Conservation (phyloP, 768 basidiomycete species). For the Phaeotremella fagi region DNA sequence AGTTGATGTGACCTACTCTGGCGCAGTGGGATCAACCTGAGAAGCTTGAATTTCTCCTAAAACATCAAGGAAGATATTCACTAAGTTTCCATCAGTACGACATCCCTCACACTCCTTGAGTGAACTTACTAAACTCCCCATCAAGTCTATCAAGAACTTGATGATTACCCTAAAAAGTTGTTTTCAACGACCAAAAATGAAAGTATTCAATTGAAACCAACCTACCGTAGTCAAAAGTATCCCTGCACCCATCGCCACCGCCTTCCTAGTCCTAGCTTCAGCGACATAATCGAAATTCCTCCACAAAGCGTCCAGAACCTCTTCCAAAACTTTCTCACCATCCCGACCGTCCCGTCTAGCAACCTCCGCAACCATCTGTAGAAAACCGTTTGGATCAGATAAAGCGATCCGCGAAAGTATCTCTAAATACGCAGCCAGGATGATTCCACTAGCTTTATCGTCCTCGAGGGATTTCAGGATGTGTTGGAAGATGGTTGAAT, state of each 20-base stretch:
- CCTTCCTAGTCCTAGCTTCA: conserved; percentile 40
- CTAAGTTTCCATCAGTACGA: conserved; percentile 13
- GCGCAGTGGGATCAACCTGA: conserved; percentile 15
- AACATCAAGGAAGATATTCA: conserved; percentile 47
- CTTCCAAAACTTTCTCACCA: conserved; percentile 36
- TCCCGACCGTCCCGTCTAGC: conserved; percentile 24
- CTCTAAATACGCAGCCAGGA: conserved; percentile 42
- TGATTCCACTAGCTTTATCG: conserved; percentile 43
- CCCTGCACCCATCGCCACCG: conserved; percentile 46
- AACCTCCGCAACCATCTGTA: conserved; percentile 34
- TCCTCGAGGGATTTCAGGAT: conserved; percentile 42
- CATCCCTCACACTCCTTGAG: background rate
- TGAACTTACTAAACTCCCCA: conserved; percentile 44
- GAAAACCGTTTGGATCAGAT: conserved; percentile 30
- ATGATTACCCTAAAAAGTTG: conserved; percentile 30
- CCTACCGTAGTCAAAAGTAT: conserved; percentile 38
- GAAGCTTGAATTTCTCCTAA: conserved; percentile 40
- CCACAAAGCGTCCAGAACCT: conserved; percentile 45
- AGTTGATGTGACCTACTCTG: conserved; percentile 24
- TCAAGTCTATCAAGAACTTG: conserved; percentile 41
- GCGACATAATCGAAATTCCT: conserved; percentile 46
- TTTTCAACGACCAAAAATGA: background rate
- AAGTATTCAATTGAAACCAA: background rate
- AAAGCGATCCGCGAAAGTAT: conserved; percentile 41
- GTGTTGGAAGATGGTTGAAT: conserved; percentile 37